A percentile compares a stretch with the other conserved stretches of the same genome.
These are phyloP conservation scores for Macrocystidia cucumis DNA, from an alignment of 1,284 basidiomycete species.

Conservation along the genomic window DNA sequence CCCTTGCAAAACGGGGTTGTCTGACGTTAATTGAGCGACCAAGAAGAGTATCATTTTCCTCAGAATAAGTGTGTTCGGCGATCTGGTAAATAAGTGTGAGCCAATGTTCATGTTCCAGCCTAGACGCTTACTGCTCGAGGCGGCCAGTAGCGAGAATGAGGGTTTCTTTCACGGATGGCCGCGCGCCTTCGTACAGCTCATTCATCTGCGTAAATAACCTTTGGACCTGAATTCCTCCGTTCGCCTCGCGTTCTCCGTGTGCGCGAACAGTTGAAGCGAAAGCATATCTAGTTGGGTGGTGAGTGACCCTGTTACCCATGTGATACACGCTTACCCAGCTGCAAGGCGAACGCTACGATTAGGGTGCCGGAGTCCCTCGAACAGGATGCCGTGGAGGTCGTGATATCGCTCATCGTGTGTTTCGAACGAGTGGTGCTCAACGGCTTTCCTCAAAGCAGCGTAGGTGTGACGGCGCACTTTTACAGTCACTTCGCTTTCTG, in stretches of 20 bases:
- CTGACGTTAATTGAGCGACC: slow-evolving; percentile 60
- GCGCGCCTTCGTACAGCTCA: slow-evolving; percentile 33
- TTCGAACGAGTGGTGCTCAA: slow-evolving; percentile 38
- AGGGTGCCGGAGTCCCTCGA: slow-evolving; percentile 40
- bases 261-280: slow-evolving; percentile 35
- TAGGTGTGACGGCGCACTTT: slow-evolving; percentile 39
- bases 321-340: slow-evolving; percentile 47
- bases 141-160: slow-evolving; percentile 49
- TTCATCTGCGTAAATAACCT: slow-evolving; percentile 45
- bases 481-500: slow-evolving; percentile 33
- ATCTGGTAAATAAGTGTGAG: slow-evolving; percentile 24
- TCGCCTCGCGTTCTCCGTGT: slow-evolving; percentile 17
- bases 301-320: slow-evolving; percentile 2
- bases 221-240: slow-evolving; percentile 29
- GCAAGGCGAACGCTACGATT: slow-evolving; percentile 54
- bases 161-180: slow-evolving; percentile 48
- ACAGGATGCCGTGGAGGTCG: slow-evolving; percentile 29
- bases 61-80: slow-evolving; percentile 42
- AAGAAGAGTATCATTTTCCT: slow-evolving; percentile 58
- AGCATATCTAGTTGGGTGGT: slow-evolving; percentile 22
- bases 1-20: slow-evolving; percentile 62
- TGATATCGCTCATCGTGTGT: slow-evolving; percentile 27
- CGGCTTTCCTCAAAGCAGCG: slow-evolving; percentile 30
- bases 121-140: slow-evolving; percentile 49
- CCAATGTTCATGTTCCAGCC: not conserved